These are phyloP conservation scores for Rubus idaeus DNA, from an alignment of 306 rosid species.

Conservation along the genomic window DNA sequence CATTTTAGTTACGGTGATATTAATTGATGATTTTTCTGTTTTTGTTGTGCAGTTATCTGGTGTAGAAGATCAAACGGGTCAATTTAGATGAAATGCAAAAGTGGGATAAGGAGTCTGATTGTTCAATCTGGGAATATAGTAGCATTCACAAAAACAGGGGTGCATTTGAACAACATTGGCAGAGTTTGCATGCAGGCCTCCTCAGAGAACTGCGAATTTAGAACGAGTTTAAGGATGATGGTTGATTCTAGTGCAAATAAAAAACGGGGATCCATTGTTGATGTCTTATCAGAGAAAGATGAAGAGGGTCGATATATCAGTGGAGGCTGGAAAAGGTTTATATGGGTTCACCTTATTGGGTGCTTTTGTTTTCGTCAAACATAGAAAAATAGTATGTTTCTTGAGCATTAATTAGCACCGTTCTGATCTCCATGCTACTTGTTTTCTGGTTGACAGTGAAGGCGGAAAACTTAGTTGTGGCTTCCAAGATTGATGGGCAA, in stretches of 20 bases:
- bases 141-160: constrained; percentile 28
- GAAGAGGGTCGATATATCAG: constrained; percentile 57
- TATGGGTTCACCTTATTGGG: constrained; percentile 1
- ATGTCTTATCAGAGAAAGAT: constrained; percentile 52
- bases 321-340: constrained; percentile 87
- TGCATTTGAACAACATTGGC: constrained; percentile 34
- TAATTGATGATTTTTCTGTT: constrained; percentile 14
- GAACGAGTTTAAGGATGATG: constrained; percentile 60
- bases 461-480: constrained; percentile 83
- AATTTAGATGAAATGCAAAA: constrained; percentile 62
- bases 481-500: constrained; percentile 58
- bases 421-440: constrained; percentile 3
- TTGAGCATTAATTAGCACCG: background rate
- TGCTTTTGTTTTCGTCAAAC: background rate
- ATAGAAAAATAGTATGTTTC: background rate
- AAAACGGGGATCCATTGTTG: constrained; percentile 43
- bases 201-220: constrained; percentile 39
- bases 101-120: constrained; percentile 51
- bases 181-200: constrained; percentile 33
- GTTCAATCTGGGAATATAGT: constrained; percentile 51
- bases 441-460: constrained; percentile 59
- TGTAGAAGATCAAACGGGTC: constrained; percentile 28
- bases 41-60: constrained; percentile 30
- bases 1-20: too few relatives aligned
- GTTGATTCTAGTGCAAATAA: constrained; percentile 57